These are phyloP conservation scores for Tetradesmus obliquus DNA, from an alignment of 139 green algal species.

Conservation along the genomic window DNA sequence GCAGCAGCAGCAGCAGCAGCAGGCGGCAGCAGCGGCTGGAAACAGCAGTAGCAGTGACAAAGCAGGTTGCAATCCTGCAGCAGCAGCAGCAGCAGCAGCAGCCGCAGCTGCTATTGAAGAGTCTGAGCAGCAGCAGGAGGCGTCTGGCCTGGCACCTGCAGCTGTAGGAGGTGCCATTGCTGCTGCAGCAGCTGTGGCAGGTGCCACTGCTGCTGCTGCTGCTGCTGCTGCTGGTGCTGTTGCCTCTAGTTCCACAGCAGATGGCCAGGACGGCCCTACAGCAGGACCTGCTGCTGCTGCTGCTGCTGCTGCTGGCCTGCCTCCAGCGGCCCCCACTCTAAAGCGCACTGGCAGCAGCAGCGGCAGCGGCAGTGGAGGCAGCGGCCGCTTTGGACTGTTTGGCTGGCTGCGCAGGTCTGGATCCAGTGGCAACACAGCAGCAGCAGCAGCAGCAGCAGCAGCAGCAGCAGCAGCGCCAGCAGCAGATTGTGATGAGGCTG, in stretches of 20 bases:
- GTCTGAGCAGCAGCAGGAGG: background rate
- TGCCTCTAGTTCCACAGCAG: background rate
- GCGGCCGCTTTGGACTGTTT: background rate
- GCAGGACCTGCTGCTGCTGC: background rate
- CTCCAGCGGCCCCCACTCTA: background rate
- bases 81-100: background rate
- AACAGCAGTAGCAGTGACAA: background rate
- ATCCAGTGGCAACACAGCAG: background rate
- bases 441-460: background rate
- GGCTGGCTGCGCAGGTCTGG: background rate
- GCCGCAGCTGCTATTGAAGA: background rate
- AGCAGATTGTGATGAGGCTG: background rate
- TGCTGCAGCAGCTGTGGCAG: background rate
- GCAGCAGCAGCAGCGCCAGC: background rate
- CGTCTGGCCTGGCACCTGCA: background rate
- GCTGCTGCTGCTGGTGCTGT: slow-evolving; percentile 18
- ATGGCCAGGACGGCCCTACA: background rate
- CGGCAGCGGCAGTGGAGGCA: background rate
- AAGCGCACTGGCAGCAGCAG: background rate
- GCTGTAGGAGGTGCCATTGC: background rate
- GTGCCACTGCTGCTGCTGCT: slow-evolving; percentile 6
- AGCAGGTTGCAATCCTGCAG: background rate
- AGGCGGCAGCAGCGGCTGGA: background rate
- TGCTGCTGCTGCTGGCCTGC: background rate
- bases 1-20: slow-evolving; percentile 20